Base-by-base conservation (phyloP, 371 early-diverging fungal species). In the Actinomortierella ambigua region DNA sequence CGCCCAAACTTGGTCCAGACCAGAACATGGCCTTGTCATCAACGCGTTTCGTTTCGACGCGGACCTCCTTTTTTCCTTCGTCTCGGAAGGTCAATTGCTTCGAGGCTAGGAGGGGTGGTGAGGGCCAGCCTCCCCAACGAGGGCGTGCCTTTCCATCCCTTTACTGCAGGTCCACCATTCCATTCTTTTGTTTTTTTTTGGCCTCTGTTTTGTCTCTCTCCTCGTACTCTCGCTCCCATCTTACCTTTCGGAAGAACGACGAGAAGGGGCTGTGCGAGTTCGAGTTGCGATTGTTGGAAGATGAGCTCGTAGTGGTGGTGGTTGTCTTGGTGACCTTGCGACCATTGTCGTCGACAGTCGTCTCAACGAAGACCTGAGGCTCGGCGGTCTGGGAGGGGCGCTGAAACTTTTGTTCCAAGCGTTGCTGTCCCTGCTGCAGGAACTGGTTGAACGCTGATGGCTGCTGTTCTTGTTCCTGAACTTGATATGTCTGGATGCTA, bases 261-360 rank as follows among this genome's bases (percentile, higher is more conserved):
- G 66, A 62, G 9, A 73, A 59, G 14, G 24, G 73, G 59, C 15
- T 50, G 43, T 26, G 27, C 13, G n/a, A n/a, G n/a, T n/a, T 34
- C 34, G 42, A 55, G 7, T 50, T n/a, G 28, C 40, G 49, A 18
- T 55, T 51, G n/a, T 23, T 9, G 20, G 56, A 20, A n/a, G 60
- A 60, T 8, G 70, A 71, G 22, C 66, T 61, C 3, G 71, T 46
- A 29, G 61, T 55, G 0, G 71, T 65, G 39, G 71, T 71, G 9
- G 63, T 73, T 14, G 73, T 73, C 48, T 73, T 73, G 24, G 66
- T 73, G 4, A 73, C 67, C 53, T 73, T 73, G 46, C 73, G 73
- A 14, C 73, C 73, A 59, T 59, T 29, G 5, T 55, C 67, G 22
- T 59, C 67, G 15, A 63, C 26, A 26, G 57, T 46, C 1, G 73